Evolutionary conservation across 495 filamentous ascomycete genomes (phyloP).

Genomic region (Penicillium dipodomyicola): DNA sequence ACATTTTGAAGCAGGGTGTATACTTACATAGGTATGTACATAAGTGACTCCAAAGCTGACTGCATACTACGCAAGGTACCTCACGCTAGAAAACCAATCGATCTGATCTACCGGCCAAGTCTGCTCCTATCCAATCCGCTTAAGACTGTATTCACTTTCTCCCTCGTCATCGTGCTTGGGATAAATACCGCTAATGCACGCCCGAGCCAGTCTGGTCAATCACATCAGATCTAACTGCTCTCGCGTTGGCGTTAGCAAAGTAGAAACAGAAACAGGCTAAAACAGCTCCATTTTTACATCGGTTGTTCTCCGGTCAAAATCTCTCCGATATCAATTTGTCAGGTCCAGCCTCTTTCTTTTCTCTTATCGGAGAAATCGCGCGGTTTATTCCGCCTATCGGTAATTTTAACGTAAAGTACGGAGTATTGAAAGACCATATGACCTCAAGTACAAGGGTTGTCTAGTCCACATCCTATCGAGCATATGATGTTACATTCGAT

Average conservation of each 20-base stretch:
- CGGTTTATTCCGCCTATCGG: slow-evolving; percentile 12
- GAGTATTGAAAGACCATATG: not conserved
- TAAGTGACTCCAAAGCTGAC: not conserved
- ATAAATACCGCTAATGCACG: slow-evolving; percentile 30
- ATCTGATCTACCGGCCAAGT: slow-evolving; percentile 12
- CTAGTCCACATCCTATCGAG: too few species aligned
- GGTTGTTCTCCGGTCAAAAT: slow-evolving; percentile 26
- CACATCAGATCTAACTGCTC: slow-evolving; percentile 29
- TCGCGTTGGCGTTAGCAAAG: slow-evolving; percentile 15
- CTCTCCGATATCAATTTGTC: slow-evolving; percentile 11
- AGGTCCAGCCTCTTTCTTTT: not conserved
- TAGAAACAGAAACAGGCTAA: slow-evolving; percentile 18
- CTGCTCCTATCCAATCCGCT: slow-evolving; percentile 14
- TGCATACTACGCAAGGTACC: slow-evolving; percentile 11
- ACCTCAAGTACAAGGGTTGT: not conserved
- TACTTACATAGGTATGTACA: not conserved
- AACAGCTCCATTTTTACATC: slow-evolving; percentile 14
- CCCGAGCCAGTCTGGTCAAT: slow-evolving; percentile 20
- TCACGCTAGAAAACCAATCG: slow-evolving; percentile 3
- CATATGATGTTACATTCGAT: slow-evolving; percentile 1
- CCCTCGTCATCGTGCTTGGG: slow-evolving; percentile 1
- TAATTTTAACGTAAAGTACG: not conserved
- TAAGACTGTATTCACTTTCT: not conserved
- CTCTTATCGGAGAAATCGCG: slow-evolving; percentile 19
- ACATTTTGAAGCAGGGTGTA: not conserved